These are phyloP conservation scores for Aspergillus sp. DNA, from an alignment of 2,329 filamentous ascomycete species.

Conservation along the genomic window DNA sequence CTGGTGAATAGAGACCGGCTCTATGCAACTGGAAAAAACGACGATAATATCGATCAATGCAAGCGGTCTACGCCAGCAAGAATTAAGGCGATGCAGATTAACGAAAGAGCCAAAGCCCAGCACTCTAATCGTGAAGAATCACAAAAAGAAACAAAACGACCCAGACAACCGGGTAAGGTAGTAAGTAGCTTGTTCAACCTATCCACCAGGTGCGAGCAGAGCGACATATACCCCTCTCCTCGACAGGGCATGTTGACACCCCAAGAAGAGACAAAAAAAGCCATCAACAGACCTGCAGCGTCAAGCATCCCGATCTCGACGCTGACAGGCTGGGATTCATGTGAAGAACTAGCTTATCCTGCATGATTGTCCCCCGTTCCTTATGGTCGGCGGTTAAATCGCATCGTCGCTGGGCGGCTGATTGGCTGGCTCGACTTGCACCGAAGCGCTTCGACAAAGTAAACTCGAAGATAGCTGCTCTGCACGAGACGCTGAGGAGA, in stretches of 20 bases:
- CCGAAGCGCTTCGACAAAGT: conserved; percentile 11
- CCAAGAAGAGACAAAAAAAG: conserved; percentile 1
- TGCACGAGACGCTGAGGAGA: conserved; percentile 4
- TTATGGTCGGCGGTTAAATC: conserved; percentile 24
- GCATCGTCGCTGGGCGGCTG: conserved; percentile 10
- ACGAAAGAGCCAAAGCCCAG: background rate
- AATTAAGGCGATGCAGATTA: background rate
- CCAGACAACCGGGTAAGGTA: too few species aligned
- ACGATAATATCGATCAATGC: conserved; percentile 2
- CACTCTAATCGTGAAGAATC: background rate
- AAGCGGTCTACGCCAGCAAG: too few species aligned
- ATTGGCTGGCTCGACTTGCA: conserved; percentile 15
- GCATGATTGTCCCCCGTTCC: conserved; percentile 6
- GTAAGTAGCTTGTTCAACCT: too few species aligned
- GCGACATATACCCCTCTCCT: background rate
- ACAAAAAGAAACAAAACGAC: background rate
- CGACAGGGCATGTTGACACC: too few species aligned
- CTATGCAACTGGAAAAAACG: background rate
- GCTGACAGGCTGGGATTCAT: conserved; percentile 14
- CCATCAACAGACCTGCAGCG: conserved; percentile 2
- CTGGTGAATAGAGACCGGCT: background rate
- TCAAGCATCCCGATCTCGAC: conserved; percentile 15
- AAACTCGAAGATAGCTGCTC: conserved; percentile 5
- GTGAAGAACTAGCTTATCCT: conserved; percentile 15
- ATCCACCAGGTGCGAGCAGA: too few species aligned